phyloP scores from a whole-genome alignment of 2,329 filamentous ascomycete species.

The Passalora sequoiae region DNA sequence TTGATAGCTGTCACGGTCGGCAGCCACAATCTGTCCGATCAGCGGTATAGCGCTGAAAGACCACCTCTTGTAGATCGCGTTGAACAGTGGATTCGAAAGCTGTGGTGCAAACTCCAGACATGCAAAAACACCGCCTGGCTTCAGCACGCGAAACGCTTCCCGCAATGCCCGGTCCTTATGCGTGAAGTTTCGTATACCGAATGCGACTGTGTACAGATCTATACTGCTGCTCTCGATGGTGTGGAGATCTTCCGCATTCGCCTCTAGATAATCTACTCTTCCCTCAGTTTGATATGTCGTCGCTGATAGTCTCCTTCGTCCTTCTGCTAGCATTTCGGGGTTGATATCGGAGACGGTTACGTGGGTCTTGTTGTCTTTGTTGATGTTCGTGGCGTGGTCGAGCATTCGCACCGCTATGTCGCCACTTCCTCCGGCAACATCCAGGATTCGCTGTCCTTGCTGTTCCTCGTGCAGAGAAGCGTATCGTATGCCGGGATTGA shows the following conservation, averaged over 20 bases:
- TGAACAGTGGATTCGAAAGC: constrained; percentile 70
- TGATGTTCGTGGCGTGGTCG: constrained; percentile 74
- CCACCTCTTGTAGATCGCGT: constrained; percentile 89
- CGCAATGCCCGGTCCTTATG: constrained; percentile 76
- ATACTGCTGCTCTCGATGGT: constrained; percentile 65
- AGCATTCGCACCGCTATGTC: constrained; percentile 97
- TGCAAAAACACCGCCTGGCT: constrained; percentile 91
- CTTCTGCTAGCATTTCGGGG: constrained; percentile 85
- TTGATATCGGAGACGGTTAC: constrained; percentile 97
- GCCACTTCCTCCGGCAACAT: constrained; percentile 93
- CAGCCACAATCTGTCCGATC: constrained; percentile 91
- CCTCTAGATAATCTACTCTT: constrained; percentile 70
- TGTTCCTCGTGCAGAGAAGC: constrained; percentile 34
- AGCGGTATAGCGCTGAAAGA: constrained; percentile 90
- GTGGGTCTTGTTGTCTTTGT: constrained; percentile 71
- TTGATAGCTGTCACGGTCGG: constrained; percentile 93
- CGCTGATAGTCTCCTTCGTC: constrained; percentile 66
- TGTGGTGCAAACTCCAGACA: constrained; percentile 87
- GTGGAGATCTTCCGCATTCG: constrained; percentile 75
- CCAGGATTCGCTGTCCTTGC: constrained; percentile 69
- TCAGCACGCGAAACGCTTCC: constrained; percentile 82
- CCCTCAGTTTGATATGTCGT: constrained; percentile 55
- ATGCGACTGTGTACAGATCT: constrained; percentile 95
- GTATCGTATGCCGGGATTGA: constrained; percentile 69
- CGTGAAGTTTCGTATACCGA: constrained; percentile 96